These are phyloP conservation scores for Schizosaccharomyces cryophilus DNA, from an alignment of 805 yeast genomes.

Conservation along the genomic window DNA sequence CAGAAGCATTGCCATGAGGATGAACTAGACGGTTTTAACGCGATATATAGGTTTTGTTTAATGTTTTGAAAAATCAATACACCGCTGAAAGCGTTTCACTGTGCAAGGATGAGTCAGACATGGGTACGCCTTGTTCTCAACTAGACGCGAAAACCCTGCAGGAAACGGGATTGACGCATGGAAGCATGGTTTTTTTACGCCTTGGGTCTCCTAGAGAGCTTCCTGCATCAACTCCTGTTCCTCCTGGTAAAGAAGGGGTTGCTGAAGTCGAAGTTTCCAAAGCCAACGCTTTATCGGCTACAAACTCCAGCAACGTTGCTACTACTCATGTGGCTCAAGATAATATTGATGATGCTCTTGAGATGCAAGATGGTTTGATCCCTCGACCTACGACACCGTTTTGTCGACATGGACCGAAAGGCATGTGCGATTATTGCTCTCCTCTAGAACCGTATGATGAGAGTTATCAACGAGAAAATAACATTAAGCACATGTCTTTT, in stretches of 20 bases:
- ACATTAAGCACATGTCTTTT: conserved; percentile 69
- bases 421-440: conserved; percentile 94
- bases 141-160: neutral
- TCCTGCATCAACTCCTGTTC: neutral
- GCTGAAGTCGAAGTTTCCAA: neutral
- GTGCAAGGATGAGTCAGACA: neutral
- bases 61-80: neutral
- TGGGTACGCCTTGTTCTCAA: neutral
- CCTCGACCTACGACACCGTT: conserved; percentile 22
- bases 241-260: neutral
- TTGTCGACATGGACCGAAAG: conserved; percentile 75
- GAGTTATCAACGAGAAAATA: conserved; percentile 44
- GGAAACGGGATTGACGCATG: neutral
- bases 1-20: neutral
- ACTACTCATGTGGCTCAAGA: conserved; percentile 19
- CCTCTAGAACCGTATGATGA: conserved; percentile 91
- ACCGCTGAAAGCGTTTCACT: neutral
- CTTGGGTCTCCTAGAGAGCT: neutral
- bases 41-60: neutral
- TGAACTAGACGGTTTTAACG: neutral
- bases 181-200: neutral
- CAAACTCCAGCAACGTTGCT: neutral
- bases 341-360: conserved; percentile 41
- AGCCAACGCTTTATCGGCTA: neutral
- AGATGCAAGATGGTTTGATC: conserved; percentile 47